These are phyloP conservation scores for Thermomucor indicae-seudaticae DNA, from an alignment of 371 early-diverging fungal species.

Conservation along the genomic window DNA sequence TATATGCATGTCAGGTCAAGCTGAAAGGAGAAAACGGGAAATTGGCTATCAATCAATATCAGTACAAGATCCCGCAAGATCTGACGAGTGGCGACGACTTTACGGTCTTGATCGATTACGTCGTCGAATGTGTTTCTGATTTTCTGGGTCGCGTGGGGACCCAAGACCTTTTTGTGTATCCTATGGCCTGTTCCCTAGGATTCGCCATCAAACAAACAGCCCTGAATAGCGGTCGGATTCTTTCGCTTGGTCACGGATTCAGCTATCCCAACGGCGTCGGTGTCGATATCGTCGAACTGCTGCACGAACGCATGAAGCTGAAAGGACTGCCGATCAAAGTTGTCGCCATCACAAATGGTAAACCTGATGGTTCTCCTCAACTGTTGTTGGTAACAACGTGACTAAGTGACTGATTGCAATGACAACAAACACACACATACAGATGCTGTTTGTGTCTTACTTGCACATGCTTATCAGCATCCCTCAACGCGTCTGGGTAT, in stretches of 20 bases:
- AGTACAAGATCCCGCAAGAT: conserved; percentile 81
- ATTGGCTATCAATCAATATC: conserved; percentile 45
- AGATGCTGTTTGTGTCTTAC: conserved; percentile 91
- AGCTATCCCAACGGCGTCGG: conserved; percentile 45
- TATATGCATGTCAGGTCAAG: conserved; percentile 48
- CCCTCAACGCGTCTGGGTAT: conserved; percentile 85
- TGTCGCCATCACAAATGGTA: conserved; percentile 74
- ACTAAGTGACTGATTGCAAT: neutral
- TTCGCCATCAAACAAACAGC: conserved; percentile 45
- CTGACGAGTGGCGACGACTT: conserved; percentile 62
- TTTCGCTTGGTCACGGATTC: conserved; percentile 37
- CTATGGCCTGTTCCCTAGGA: conserved; percentile 46
- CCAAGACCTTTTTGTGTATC: conserved; percentile 43
- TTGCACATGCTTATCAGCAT: conserved; percentile 83
- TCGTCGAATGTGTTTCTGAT: conserved; percentile 67
- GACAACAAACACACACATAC: neutral
- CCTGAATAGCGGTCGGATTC: conserved; percentile 29
- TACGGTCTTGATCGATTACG: conserved; percentile 78
- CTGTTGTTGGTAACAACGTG: neutral
- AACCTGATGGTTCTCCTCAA: too few species aligned
- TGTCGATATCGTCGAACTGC: conserved; percentile 38
- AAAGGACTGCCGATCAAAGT: conserved; percentile 43
- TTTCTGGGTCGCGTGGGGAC: conserved; percentile 41
- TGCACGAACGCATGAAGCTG: conserved; percentile 34
- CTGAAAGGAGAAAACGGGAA: conserved; percentile 46